A percentile compares a stretch with the other conserved stretches of the same genome.
These are phyloP conservation scores for Colletotrichum magnum DNA, from an alignment of 2,329 filamentous ascomycete genomes.

Conservation along the genomic window DNA sequence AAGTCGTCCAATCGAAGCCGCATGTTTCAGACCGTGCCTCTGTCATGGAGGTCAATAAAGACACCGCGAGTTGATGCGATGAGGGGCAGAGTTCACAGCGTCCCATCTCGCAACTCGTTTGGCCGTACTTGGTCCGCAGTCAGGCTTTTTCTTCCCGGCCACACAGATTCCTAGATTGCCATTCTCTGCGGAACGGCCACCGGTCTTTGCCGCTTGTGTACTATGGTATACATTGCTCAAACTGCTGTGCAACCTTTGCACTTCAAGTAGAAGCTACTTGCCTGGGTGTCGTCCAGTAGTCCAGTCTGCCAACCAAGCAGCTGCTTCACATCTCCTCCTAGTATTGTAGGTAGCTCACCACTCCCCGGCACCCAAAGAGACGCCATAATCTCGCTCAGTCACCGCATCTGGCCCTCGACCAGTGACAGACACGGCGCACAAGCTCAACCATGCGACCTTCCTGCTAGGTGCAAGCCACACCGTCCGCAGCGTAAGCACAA, in stretches of 20 bases:
- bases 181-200: background rate
- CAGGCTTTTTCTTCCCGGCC: background rate
- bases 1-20: slow-evolving; percentile 28
- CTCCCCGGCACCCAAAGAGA: slow-evolving; percentile 23
- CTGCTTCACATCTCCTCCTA: background rate
- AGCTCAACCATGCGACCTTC: slow-evolving; percentile 20
- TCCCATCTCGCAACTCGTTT: slow-evolving; percentile 3
- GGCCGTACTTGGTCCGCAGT: too few species aligned
- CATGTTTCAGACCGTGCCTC: slow-evolving; percentile 35
- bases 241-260: slow-evolving; percentile 7
- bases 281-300: slow-evolving; percentile 3
- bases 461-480: slow-evolving; percentile 17
- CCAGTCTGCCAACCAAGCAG: background rate
- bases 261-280: slow-evolving; percentile 1
- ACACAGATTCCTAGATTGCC: background rate
- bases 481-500: background rate
- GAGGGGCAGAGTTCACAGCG: slow-evolving; percentile 22
- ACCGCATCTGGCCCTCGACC: slow-evolving; percentile 20
- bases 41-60: slow-evolving; percentile 6
- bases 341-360: background rate
- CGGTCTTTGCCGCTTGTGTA: too few species aligned
- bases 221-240: background rate
- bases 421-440: slow-evolving; percentile 18
- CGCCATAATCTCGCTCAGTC: slow-evolving; percentile 27
- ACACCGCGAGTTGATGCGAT: slow-evolving; percentile 21